phyloP scores from a whole-genome alignment of 805 yeast species.

The Nadsonia fulvescens region DNA sequence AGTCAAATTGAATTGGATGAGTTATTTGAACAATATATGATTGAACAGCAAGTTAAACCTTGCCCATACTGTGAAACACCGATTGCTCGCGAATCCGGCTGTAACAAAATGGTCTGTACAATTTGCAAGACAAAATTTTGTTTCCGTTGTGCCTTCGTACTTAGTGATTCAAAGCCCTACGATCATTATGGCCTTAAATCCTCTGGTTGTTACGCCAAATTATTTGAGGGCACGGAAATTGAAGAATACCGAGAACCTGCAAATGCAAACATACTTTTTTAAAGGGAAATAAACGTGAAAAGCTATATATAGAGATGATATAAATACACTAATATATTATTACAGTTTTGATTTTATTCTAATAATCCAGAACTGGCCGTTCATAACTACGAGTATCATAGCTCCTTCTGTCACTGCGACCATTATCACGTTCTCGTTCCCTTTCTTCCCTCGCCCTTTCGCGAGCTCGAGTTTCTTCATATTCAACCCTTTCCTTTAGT shows the following conservation, averaged over 20 bases:
- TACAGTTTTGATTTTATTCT: conserved; percentile 1
- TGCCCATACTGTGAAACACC: conserved; percentile 11
- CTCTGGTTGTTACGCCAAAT: conserved; percentile 9
- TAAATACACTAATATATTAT: conserved; percentile 1
- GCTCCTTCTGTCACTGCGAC: conserved; percentile 3
- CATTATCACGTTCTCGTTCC: conserved; percentile 11
- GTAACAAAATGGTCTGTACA: conserved; percentile 11
- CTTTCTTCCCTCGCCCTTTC: too few species aligned
- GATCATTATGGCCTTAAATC: conserved; percentile 8
- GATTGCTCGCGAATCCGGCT: conserved; percentile 10
- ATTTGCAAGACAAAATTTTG: conserved; percentile 10
- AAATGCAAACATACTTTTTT: background rate
- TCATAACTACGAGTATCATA: conserved; percentile 4
- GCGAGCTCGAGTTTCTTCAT: too few species aligned
- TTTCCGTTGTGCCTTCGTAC: conserved; percentile 7
- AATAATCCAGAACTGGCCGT: conserved; percentile 10
- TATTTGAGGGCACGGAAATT: conserved; percentile 11
- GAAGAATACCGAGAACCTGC: conserved; percentile 2
- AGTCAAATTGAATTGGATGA: conserved; percentile 6
- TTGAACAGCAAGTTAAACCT: conserved; percentile 3
- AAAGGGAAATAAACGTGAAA: background rate
- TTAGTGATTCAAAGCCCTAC: conserved; percentile 8
- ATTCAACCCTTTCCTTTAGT: too few species aligned
- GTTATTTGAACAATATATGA: conserved; percentile 9
- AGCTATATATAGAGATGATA: background rate